Percentiles rank a stretch among this genome's conserved stretches.
These are phyloP conservation scores for Cladosporium austrohemisphaericum DNA, from an alignment of 2,329 filamentous ascomycete species.

Conservation along the genomic window DNA sequence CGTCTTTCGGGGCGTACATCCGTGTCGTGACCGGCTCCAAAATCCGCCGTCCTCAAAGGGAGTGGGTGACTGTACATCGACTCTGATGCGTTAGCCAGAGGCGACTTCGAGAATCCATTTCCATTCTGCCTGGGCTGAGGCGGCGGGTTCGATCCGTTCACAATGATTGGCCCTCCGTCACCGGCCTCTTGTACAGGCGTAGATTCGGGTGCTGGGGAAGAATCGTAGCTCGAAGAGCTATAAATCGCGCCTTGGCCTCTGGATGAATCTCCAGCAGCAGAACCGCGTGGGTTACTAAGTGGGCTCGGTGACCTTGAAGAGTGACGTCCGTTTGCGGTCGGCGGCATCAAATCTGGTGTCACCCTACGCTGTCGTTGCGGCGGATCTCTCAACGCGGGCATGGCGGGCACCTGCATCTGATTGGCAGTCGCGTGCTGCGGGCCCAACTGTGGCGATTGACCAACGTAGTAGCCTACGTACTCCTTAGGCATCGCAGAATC, in stretches of 20 bases:
- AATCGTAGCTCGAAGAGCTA: slow-evolving; percentile 23
- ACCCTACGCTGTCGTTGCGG: slow-evolving; percentile 40
- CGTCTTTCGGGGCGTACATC: not conserved
- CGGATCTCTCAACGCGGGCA: slow-evolving; percentile 36
- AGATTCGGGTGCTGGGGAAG: slow-evolving; percentile 13
- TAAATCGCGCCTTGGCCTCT: slow-evolving; percentile 11
- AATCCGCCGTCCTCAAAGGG: slow-evolving; percentile 8
- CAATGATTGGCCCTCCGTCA: slow-evolving; percentile 37
- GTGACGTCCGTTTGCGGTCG: slow-evolving; percentile 29
- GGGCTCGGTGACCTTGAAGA: slow-evolving; percentile 44
- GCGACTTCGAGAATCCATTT: slow-evolving; percentile 8
- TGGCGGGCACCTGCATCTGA: slow-evolving; percentile 33
- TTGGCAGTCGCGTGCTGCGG: slow-evolving; percentile 28
- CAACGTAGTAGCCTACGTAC: slow-evolving; percentile 49
- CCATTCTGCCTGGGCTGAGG: not conserved
- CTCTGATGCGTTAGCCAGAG: slow-evolving; percentile 1
- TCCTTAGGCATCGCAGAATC: slow-evolving; percentile 45
- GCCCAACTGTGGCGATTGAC: slow-evolving; percentile 40
- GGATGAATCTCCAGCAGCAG: slow-evolving; percentile 26
- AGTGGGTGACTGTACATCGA: slow-evolving; percentile 5
- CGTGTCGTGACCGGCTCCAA: not conserved
- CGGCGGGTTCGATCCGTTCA: slow-evolving; percentile 36
- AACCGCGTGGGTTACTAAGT: slow-evolving; percentile 40
- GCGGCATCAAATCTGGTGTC: slow-evolving; percentile 41
- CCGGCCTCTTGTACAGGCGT: slow-evolving; percentile 11